These are phyloP conservation scores for Cyberlindnera euphorbiae DNA, from an alignment of 805 yeast species.

Conservation along the genomic window DNA sequence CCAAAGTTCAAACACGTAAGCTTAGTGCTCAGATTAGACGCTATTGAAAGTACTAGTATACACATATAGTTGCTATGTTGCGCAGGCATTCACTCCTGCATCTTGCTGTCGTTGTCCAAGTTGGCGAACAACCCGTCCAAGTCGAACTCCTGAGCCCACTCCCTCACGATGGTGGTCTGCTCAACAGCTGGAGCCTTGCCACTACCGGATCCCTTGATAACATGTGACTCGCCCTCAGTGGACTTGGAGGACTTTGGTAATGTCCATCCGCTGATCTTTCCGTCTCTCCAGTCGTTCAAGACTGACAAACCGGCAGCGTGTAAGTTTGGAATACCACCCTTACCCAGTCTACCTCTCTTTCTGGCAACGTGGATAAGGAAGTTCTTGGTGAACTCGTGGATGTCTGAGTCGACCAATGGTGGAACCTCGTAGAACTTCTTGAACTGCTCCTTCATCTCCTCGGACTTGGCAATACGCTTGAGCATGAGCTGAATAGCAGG, in stretches of 20 bases:
- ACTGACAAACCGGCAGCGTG: constrained; percentile 79
- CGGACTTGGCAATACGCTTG: constrained; percentile 67
- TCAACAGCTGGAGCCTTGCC: constrained; percentile 38
- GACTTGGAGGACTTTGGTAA: constrained; percentile 58
- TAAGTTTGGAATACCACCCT: constrained; percentile 89
- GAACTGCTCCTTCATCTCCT: constrained; percentile 73
- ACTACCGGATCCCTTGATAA: constrained; percentile 22
- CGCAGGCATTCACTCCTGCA: background rate
- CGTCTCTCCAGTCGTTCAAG: constrained; percentile 95
- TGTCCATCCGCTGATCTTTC: constrained; percentile 88
- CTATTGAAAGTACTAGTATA: no score
- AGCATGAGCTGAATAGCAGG: constrained; percentile 75
- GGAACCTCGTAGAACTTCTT: constrained; percentile 74
- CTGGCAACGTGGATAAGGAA: constrained; percentile 91
- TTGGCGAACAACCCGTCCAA: constrained; percentile 69
- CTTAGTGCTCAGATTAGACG: no score
- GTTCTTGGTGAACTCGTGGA: constrained; percentile 77
- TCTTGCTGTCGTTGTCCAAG: constrained; percentile 26
- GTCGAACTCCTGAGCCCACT: constrained; percentile 94
- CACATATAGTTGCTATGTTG: background rate
- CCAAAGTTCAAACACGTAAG: no score
- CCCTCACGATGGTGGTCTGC: constrained; percentile 69
- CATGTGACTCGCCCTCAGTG: constrained; percentile 28
- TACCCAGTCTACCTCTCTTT: constrained; percentile 84
- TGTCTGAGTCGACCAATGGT: constrained; percentile 64